Evolutionary conservation across 768 basidiomycete genomes (phyloP), one percentile per base, ranked within the genome.

Genomic region (Mycena belliarum): DNA sequence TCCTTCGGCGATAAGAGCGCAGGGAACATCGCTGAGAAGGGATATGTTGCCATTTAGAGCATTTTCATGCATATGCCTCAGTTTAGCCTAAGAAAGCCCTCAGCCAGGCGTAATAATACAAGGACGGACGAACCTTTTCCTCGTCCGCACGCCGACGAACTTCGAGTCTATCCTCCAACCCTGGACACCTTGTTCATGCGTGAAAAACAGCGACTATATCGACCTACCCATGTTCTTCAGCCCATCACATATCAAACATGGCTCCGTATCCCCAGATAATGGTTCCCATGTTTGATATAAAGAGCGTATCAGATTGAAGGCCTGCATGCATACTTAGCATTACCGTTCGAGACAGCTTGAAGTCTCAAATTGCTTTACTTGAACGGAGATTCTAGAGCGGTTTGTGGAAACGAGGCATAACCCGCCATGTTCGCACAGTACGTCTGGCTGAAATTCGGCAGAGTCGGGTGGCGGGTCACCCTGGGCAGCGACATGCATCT

Each of bases 111-210:
- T 42, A 47, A 54, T 29, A 16, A 14, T n/a, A 26, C n/a, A n/a
- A n/a, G n/a, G n/a, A n/a, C n/a, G n/a, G n/a, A n/a, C n/a, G n/a
- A 52, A 87, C 91, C 84, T 90, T 92, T 73, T 93, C 91, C 20
- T 88, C 84, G 67, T 91, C 91, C 24, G 87, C 88, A 54, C 77
- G 81, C 68, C 79, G 85, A 38, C 87, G 84, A 40, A 79, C 61
- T 61, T 83, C 86, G 38, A 78, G 81, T 64, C 81, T 88, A 58
- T 84, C 85, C 65, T 84, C 85, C 33, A 35, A 4, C 4, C 33
- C 33, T 35, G 5, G 7, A 9, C 3, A 10, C 33, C 9, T 35
- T 35, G 33, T 8, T 35, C 12, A 6, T 12, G 12, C 29, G 7
- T 6, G 12, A 32, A 35, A 6, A 35, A 8, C 33, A 35, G 12